Evolutionary conservation across 495 filamentous ascomycete species (phyloP).

Genomic region (Aspergillus cavernicola): DNA sequence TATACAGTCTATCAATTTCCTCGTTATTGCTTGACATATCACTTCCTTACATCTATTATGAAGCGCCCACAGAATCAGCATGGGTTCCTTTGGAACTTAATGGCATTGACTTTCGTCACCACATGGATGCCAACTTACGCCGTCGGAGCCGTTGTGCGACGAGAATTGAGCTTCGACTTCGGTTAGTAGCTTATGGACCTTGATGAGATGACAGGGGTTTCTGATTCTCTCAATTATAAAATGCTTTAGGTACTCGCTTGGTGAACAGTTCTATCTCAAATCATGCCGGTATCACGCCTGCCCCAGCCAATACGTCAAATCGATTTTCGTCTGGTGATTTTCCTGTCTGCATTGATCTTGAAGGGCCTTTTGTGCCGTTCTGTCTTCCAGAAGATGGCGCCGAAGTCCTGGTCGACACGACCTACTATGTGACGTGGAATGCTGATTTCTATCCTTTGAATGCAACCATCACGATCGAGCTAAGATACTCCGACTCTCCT

Average conservation of each 20-base stretch:
- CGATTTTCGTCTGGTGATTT: slow-evolving; percentile 48
- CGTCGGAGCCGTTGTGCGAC: slow-evolving; percentile 6
- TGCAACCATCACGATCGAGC: slow-evolving; percentile 36
- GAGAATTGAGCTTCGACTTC: slow-evolving; percentile 3
- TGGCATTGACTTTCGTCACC: neutral
- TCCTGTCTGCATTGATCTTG: slow-evolving; percentile 27
- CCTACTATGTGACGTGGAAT: slow-evolving; percentile 46
- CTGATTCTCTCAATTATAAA: neutral
- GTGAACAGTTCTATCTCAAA: slow-evolving; percentile 2
- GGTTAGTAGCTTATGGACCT: neutral
- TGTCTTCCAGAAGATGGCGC: slow-evolving; percentile 36
- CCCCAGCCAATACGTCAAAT: slow-evolving; percentile 36
- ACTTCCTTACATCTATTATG: slow-evolving; percentile 8
- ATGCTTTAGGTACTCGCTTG: neutral
- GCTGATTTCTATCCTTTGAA: slow-evolving; percentile 36
- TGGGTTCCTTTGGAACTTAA: neutral
- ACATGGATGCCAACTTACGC: neutral
- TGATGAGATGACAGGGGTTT: neutral
- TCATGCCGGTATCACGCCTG: neutral
- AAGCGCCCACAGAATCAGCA: neutral
- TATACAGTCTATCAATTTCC: neutral
- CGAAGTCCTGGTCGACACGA: slow-evolving; percentile 35
- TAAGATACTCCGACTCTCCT: slow-evolving; percentile 29
- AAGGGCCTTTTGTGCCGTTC: slow-evolving; percentile 28
- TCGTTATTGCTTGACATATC: slow-evolving; percentile 5